Percentiles rank a stretch among this genome's conserved stretches.
These are phyloP conservation scores for Paraurostyla sp. DNA, from an alignment of 73 alveolate species.

Conservation along the genomic window DNA sequence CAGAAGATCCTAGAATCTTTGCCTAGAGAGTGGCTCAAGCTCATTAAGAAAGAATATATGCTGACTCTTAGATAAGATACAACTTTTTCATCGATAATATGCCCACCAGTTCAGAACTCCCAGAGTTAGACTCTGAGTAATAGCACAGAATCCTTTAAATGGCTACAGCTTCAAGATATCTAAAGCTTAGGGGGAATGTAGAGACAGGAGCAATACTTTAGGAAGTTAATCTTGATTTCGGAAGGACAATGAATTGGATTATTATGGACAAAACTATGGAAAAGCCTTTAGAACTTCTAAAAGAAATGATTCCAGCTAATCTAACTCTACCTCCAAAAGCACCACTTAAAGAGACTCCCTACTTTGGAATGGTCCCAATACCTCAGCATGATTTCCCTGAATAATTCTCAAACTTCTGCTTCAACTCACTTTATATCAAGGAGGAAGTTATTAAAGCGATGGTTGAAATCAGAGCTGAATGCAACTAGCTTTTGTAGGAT, in stretches of 20 bases:
- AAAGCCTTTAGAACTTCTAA: conserved; percentile 59
- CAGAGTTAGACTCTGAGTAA: conserved; percentile 84
- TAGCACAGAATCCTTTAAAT: conserved; percentile 60
- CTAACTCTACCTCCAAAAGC: conserved; percentile 82
- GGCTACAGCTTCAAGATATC: conserved; percentile 69
- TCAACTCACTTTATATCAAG: conserved; percentile 86
- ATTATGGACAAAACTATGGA: conserved; percentile 93
- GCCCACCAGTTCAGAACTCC: conserved; percentile 87
- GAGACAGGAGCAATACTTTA: conserved; percentile 79
- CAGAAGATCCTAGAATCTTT: conserved; percentile 95
- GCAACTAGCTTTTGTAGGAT: conserved; percentile 84
- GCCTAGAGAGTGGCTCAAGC: conserved; percentile 95
- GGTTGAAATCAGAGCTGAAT: conserved; percentile 95
- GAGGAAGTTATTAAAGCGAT: conserved; percentile 90
- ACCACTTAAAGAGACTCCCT: conserved; percentile 73
- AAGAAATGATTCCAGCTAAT: conserved; percentile 76
- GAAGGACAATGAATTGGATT: conserved; percentile 97
- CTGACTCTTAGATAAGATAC: conserved; percentile 94
- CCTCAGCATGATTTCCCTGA: conserved; percentile 90
- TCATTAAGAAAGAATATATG: conserved; percentile 90
- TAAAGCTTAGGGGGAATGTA: conserved; percentile 47
- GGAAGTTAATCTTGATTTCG: conserved; percentile 92
- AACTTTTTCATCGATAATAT: conserved; percentile 90
- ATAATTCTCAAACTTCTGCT: conserved; percentile 92
- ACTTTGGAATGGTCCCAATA: conserved; percentile 90